Evolutionary conservation across 768 basidiomycete genomes (phyloP).

Genomic region (Gymnopilus junonius): DNA sequence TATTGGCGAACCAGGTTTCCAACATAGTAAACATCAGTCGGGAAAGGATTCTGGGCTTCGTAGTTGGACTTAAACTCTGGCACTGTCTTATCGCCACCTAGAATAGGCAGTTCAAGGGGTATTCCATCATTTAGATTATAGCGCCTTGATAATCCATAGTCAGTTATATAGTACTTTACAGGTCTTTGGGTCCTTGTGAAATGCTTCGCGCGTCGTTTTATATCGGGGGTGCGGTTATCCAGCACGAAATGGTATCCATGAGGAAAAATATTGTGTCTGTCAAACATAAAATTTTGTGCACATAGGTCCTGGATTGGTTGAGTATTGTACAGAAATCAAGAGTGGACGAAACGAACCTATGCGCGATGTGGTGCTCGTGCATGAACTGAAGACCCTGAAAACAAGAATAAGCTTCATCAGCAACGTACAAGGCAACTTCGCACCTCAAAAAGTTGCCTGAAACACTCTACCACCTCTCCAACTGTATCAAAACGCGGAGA

Average conservation of each 20-base stretch:
- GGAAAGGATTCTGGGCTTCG: conserved; percentile 39
- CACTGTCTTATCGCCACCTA: conserved; percentile 45
- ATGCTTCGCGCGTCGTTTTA: conserved; percentile 12
- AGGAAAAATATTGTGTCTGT: conserved; percentile 17
- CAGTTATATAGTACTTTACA: conserved; percentile 39
- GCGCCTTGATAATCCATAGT: conserved; percentile 38
- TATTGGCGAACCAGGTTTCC: conserved; percentile 38
- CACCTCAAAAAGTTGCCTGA: conserved; percentile 21
- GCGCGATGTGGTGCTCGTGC: conserved; percentile 18
- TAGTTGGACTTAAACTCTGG: conserved; percentile 31
- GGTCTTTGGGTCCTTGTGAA: conserved; percentile 31
- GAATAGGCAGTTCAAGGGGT: conserved; percentile 30
- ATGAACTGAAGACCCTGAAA: conserved; percentile 15
- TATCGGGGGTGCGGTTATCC: conserved; percentile 20
- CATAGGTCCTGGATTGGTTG: no score
- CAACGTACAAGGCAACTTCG: background rate
- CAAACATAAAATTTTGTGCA: conserved; percentile 23
- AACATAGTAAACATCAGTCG: conserved; percentile 46
- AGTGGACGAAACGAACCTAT: conserved; percentile 18
- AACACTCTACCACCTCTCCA: conserved; percentile 24
- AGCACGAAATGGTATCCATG: conserved; percentile 21
- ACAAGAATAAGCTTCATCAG: background rate
- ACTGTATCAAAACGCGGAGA: conserved; percentile 25
- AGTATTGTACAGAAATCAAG: no score
- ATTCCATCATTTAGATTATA: conserved; percentile 26